These are phyloP conservation scores for Stephanodiscus triporus DNA, from an alignment of 108 stramenopile species.

Conservation along the genomic window DNA sequence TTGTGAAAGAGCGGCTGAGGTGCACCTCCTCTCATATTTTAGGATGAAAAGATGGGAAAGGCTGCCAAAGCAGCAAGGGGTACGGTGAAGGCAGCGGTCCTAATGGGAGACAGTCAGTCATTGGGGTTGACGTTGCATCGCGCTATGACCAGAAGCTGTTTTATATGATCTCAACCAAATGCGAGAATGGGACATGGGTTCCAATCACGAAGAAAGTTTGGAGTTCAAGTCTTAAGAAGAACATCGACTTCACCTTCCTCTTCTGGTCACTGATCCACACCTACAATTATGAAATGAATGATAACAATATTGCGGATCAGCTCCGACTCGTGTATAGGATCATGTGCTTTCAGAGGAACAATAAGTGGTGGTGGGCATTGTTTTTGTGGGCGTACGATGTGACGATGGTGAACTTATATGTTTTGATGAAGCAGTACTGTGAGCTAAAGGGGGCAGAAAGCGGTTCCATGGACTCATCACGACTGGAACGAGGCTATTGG, in stretches of 20 bases:
- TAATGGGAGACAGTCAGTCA: slow-evolving; percentile 6
- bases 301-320: slow-evolving; percentile 21
- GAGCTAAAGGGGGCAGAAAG: not conserved
- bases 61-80: too few species aligned
- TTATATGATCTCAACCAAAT: slow-evolving; percentile 10
- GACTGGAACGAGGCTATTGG: slow-evolving; percentile 4
- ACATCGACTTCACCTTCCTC: slow-evolving; percentile 2
- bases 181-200: not conserved
- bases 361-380: slow-evolving; percentile 22
- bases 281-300: slow-evolving; percentile 11
- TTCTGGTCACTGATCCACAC: not conserved
- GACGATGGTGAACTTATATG: slow-evolving; percentile 8
- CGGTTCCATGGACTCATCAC: not conserved
- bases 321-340: slow-evolving; percentile 9
- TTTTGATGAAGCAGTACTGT: slow-evolving; percentile 1
- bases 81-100: not conserved
- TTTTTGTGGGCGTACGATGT: not conserved
- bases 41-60: too few species aligned
- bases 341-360: not conserved
- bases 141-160: slow-evolving; percentile 20
- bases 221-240: not conserved
- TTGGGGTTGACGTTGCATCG: not conserved
- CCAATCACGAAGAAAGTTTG: not conserved
- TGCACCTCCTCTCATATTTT: too few species aligned
- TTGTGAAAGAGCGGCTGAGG: too few species aligned